Conservation (phyloP, 2,329 filamentous ascomycete genomes). For the Aspergillus latus region DNA sequence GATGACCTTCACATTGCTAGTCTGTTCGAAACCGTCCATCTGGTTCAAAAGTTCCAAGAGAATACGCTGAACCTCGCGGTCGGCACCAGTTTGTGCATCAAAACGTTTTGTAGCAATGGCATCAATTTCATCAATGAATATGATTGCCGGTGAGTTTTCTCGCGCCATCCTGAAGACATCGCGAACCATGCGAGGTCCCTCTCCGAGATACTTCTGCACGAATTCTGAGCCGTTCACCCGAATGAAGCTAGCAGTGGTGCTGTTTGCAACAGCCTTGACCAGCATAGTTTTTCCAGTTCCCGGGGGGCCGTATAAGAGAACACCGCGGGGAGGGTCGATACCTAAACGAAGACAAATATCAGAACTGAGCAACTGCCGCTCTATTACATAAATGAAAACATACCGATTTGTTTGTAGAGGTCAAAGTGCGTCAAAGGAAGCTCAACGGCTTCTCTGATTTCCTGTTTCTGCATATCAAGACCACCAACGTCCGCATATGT, state of each 20-base stretch:
- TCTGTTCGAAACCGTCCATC: conserved; percentile 99
- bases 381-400: conserved; percentile 3
- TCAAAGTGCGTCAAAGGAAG: conserved; percentile 96
- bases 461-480: conserved; percentile 99
- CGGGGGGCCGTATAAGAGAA: conserved; percentile 91
- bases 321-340: conserved; percentile 95
- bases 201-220: conserved; percentile 97
- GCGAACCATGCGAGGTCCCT: conserved; percentile 97
- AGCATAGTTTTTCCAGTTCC: conserved; percentile 97
- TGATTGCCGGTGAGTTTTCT: conserved; percentile 96
- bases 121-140: conserved; percentile 99
- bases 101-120: conserved; percentile 99
- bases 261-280: conserved; percentile 97
- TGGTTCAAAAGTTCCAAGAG: conserved; percentile 96
- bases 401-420: conserved; percentile 96
- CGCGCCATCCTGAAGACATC: conserved; percentile 99
- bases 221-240: conserved; percentile 98
- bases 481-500: conserved; percentile 98
- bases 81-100: conserved; percentile 95
- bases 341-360: conserved; percentile 32
- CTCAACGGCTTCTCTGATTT: conserved; percentile 97
- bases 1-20: conserved; percentile 98
- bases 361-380: neutral
- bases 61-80: conserved; percentile 98
- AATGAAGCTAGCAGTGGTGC: conserved; percentile 96